Percentiles rank a stretch among this genome's conserved stretches.
phyloP scores from a whole-genome alignment of 2,329 filamentous ascomycete genomes.

The Aspergillus ruber region DNA sequence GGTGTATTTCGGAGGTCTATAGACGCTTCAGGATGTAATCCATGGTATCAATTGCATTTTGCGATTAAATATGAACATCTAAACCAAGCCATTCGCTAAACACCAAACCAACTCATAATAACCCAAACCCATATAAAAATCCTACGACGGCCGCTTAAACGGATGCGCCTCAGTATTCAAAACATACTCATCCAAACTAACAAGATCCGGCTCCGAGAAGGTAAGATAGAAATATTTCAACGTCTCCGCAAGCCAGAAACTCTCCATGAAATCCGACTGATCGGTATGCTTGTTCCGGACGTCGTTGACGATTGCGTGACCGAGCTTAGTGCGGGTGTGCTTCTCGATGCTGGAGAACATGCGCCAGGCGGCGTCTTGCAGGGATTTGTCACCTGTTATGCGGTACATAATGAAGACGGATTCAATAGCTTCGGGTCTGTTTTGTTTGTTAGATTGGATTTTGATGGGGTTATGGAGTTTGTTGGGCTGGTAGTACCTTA shows the following conservation, averaged over 20 bases:
- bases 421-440: conserved; percentile 52
- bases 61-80: background rate
- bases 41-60: background rate
- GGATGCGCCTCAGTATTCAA: conserved; percentile 40
- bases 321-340: conserved; percentile 37
- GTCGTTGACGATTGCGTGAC: conserved; percentile 39
- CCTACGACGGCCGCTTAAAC: conserved; percentile 21
- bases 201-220: conserved; percentile 34
- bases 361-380: conserved; percentile 43
- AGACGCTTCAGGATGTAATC: background rate
- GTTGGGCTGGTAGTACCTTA: conserved; percentile 17
- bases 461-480: background rate
- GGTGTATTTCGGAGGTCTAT: too few species aligned
- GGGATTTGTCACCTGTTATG: conserved; percentile 48
- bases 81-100: background rate
- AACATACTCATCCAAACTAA: conserved; percentile 41
- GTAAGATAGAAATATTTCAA: conserved; percentile 42
- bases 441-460: background rate
- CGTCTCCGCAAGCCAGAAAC: conserved; percentile 42
- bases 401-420: conserved; percentile 57
- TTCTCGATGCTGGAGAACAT: conserved; percentile 46
- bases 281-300: conserved; percentile 26
- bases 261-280: conserved; percentile 38
- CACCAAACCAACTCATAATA: background rate
- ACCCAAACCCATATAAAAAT: background rate